A percentile compares a stretch with the other conserved stretches of the same genome.
Evolutionary conservation across 2,329 filamentous ascomycete genomes (phyloP).

Genomic region (Epichloe baconii): DNA sequence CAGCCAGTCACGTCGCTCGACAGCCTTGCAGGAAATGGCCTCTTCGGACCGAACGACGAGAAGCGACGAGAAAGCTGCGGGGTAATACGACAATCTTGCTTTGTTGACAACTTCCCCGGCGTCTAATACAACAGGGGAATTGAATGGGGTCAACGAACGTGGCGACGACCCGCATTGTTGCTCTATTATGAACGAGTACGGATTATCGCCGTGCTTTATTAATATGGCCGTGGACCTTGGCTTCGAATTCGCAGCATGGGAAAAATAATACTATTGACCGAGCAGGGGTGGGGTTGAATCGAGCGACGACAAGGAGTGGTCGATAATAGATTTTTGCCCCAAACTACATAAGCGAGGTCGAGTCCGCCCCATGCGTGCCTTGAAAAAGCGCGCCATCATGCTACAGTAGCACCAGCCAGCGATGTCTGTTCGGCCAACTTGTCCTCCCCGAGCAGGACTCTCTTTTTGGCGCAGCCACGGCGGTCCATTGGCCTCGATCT

Average conservation of each 20-base stretch:
- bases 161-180: not conserved
- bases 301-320: not conserved
- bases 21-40: constrained; percentile 7
- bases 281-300: too few species aligned
- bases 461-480: not conserved
- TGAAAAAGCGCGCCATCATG: not conserved
- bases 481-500: not conserved
- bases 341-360: too few species aligned
- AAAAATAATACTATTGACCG: too few species aligned
- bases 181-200: too few species aligned
- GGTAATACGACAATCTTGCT: not conserved
- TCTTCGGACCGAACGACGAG: constrained; percentile 9
- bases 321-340: not conserved
- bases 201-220: too few species aligned
- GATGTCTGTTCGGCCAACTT: not conserved
- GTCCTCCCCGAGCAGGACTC: not conserved
- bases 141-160: not conserved
- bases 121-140: too few species aligned
- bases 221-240: too few species aligned
- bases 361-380: not conserved
- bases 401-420: not conserved
- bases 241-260: too few species aligned
- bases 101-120: not conserved
- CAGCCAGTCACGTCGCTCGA: not conserved
- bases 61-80: constrained; percentile 1